Percentiles rank a stretch among this genome's conserved stretches.
Evolutionary conservation across 345 rosid species (phyloP).

Genomic region (Eucalyptus cloeziana): DNA sequence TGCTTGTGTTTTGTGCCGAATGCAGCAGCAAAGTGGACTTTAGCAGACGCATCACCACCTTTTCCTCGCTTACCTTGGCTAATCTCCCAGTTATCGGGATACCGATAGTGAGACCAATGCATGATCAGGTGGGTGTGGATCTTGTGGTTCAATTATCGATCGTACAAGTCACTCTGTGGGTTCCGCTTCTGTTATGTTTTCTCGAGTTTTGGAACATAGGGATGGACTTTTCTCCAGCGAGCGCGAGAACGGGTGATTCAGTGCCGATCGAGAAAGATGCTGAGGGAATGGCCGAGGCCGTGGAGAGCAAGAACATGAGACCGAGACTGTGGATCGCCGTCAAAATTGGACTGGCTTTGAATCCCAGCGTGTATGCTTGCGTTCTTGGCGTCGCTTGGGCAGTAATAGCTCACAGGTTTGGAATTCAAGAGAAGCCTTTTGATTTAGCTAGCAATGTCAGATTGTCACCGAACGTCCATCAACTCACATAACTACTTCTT

Average conservation of each 20-base stretch:
- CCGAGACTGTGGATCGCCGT: conserved; percentile 30
- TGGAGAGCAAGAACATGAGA: background rate
- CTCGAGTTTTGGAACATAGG: conserved; percentile 37
- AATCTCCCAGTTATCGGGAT: conserved; percentile 70
- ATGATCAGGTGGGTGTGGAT: conserved; percentile 58
- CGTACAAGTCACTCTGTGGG: conserved; percentile 62
- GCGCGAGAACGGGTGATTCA: background rate
- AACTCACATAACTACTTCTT: background rate
- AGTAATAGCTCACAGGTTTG: conserved; percentile 11
- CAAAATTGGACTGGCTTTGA: conserved; percentile 26
- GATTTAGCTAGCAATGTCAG: background rate
- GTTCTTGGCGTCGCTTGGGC: conserved; percentile 29
- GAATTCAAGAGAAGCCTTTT: background rate
- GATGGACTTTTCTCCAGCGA: background rate
- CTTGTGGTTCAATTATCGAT: conserved; percentile 67
- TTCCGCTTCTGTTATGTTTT: conserved; percentile 50
- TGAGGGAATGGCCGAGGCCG: conserved; percentile 2
- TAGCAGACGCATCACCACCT: conserved; percentile 75
- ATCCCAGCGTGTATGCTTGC: conserved; percentile 23
- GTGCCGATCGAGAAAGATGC: background rate
- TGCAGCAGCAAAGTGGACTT: conserved; percentile 52
- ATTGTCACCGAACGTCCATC: background rate
- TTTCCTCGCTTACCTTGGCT: conserved; percentile 49
- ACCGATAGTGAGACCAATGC: conserved; percentile 60
- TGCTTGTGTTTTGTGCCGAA: conserved; percentile 55